Percentiles rank a stretch among this genome's conserved stretches.
Conservation (phyloP, 768 basidiomycete genomes). For the Cyclocybe cylindracea region DNA sequence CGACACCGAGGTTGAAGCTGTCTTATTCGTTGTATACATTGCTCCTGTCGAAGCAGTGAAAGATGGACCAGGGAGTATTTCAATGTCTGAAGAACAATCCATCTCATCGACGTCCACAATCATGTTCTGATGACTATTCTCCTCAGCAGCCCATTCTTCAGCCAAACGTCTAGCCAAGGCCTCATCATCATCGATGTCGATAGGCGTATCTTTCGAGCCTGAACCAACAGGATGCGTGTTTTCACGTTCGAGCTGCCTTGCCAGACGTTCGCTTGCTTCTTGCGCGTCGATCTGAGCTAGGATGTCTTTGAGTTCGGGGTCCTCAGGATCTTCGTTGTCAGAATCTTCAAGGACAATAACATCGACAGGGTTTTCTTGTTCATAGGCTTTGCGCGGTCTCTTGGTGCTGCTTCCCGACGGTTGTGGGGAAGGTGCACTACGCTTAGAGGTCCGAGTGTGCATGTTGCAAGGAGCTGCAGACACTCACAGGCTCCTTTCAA, state of each 20-base stretch:
- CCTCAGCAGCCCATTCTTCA: constrained; percentile 36
- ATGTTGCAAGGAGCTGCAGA: not conserved
- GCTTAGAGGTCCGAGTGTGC: constrained; percentile 9
- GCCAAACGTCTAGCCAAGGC: constrained; percentile 39
- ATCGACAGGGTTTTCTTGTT: constrained; percentile 8
- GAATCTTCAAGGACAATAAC: constrained; percentile 27
- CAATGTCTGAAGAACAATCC: constrained; percentile 8
- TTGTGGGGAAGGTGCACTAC: constrained; percentile 4
- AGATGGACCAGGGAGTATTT: constrained; percentile 4
- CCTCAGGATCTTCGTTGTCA: constrained; percentile 33
- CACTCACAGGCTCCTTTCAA: too few relatives aligned
- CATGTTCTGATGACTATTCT: not conserved
- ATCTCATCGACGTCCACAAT: constrained; percentile 1
- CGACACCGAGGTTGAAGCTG: too few relatives aligned
- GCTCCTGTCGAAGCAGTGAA: too few relatives aligned
- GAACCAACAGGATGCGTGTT: constrained; percentile 12
- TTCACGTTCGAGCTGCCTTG: constrained; percentile 34
- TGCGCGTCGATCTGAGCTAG: constrained; percentile 42
- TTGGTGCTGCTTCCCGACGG: constrained; percentile 8
- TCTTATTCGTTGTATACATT: too few relatives aligned
- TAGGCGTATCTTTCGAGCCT: constrained; percentile 2
- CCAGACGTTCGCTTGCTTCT: constrained; percentile 43
- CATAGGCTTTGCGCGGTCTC: constrained; percentile 19
- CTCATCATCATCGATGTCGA: constrained; percentile 33
- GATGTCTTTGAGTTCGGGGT: constrained; percentile 34